These are phyloP conservation scores for Monosporozyma servazzii DNA, from an alignment of 805 yeast genomes.

Conservation along the genomic window DNA sequence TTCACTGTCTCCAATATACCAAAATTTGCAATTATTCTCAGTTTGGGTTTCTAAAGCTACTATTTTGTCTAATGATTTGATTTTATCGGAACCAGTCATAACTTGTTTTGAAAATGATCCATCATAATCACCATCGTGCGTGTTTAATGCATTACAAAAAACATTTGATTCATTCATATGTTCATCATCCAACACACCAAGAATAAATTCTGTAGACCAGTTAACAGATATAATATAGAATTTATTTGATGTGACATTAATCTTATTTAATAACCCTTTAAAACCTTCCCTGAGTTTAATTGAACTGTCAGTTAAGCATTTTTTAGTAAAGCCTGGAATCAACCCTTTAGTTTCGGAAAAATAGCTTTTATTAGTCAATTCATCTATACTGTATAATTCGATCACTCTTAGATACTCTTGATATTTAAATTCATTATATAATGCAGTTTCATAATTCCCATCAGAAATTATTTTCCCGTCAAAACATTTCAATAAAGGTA, in stretches of 20 bases:
- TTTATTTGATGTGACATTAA: constrained; percentile 1
- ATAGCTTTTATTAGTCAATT: constrained; percentile 9
- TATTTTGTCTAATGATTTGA: constrained; percentile 8
- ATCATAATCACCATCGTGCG: constrained; percentile 10
- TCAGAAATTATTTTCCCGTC: not conserved
- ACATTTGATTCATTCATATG: constrained; percentile 8
- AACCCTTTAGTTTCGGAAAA: constrained; percentile 8
- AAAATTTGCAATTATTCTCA: constrained; percentile 3
- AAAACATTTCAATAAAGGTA: constrained; percentile 9
- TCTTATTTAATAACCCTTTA: constrained; percentile 4
- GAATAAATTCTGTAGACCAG: constrained; percentile 27
- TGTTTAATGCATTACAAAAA: constrained; percentile 19
- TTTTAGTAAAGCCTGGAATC: constrained; percentile 8
- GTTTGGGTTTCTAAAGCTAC: not conserved
- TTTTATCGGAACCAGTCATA: constrained; percentile 25
- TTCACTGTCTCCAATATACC: constrained; percentile 30
- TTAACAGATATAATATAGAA: constrained; percentile 24
- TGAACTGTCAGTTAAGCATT: not conserved
- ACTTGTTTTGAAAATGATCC: constrained; percentile 20
- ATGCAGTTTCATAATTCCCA: constrained; percentile 7
- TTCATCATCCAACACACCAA: constrained; percentile 8
- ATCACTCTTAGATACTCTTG: constrained; percentile 11
- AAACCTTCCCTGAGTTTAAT: constrained; percentile 13
- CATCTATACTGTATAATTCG: constrained; percentile 21
- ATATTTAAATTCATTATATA: constrained; percentile 14